These are phyloP conservation scores for Microbotryum intermedium DNA, from an alignment of 1,284 basidiomycete genomes.

Conservation along the genomic window DNA sequence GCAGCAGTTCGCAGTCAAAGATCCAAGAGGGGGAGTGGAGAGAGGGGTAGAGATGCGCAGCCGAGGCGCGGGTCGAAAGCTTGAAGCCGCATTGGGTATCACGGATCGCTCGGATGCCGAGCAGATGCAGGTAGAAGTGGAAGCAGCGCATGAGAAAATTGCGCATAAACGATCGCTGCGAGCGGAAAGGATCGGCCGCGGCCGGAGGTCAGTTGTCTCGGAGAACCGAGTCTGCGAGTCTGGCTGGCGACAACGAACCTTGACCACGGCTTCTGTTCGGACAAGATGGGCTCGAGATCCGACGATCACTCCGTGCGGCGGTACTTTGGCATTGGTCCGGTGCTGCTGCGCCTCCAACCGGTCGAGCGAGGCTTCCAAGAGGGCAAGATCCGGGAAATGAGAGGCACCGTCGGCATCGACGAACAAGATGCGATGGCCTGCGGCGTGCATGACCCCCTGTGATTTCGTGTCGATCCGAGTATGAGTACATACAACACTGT, in stretches of 20 bases:
- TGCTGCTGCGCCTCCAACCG: constrained; percentile 40
- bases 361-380: constrained; percentile 66
- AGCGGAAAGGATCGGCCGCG: not conserved
- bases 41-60: constrained; percentile 67
- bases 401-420: constrained; percentile 91
- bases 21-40: constrained; percentile 67
- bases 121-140: constrained; percentile 69
- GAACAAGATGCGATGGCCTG: constrained; percentile 73
- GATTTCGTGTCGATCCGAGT: no score
- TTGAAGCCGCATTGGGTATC: constrained; percentile 98
- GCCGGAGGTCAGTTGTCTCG: no score
- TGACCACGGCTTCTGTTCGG: constrained; percentile 83
- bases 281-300: constrained; percentile 88
- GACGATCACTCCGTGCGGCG: constrained; percentile 58
- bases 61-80: constrained; percentile 71
- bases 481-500: not conserved
- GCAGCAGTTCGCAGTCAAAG: constrained; percentile 87
- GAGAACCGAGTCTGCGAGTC: not conserved
- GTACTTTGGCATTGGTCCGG: constrained; percentile 41
- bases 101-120: constrained; percentile 70
- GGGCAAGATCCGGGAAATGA: constrained; percentile 67
- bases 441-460: constrained; percentile 61
- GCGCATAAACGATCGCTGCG: constrained; percentile 69
- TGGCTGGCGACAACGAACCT: constrained; percentile 47
- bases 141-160: constrained; percentile 88